phyloP scores from a whole-genome alignment of 495 filamentous ascomycete species.

The Chaetomium cochliodes region DNA sequence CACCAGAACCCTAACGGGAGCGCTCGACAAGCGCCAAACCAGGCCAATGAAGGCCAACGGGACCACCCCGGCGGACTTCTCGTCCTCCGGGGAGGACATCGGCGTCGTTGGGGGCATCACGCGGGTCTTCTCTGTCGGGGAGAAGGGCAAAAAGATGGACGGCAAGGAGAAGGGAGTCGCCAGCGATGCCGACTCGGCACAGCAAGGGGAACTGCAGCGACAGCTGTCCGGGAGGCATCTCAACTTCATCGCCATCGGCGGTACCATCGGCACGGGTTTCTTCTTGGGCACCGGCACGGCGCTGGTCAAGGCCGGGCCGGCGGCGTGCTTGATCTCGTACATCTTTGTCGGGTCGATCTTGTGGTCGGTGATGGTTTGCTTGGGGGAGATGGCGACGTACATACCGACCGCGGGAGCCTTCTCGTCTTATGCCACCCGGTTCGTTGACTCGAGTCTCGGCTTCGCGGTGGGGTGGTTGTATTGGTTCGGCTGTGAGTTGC shows the following conservation, averaged over 20 bases:
- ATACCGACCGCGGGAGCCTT: conserved; percentile 74
- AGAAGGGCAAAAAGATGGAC: conserved; percentile 11
- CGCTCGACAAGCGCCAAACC: not conserved
- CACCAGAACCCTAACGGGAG: not conserved
- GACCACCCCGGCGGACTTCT: conserved; percentile 12
- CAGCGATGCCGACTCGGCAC: conserved; percentile 23
- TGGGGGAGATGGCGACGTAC: conserved; percentile 73
- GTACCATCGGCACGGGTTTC: conserved; percentile 72
- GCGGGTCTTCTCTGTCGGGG: conserved; percentile 1
- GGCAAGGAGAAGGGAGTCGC: not conserved
- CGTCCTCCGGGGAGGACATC: conserved; percentile 15
- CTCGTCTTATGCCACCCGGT: conserved; percentile 69
- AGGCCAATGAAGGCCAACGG: conserved; percentile 8
- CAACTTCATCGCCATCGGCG: conserved; percentile 67
- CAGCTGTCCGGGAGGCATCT: conserved; percentile 48
- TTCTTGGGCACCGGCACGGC: conserved; percentile 69
- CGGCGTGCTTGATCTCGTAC: conserved; percentile 67
- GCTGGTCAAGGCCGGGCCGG: conserved; percentile 61
- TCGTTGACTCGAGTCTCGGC: conserved; percentile 70
- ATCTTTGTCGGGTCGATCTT: conserved; percentile 65
- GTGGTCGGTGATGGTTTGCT: conserved; percentile 57
- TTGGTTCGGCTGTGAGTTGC: conserved; percentile 45
- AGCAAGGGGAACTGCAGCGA: conserved; percentile 30
- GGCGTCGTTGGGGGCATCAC: not conserved
- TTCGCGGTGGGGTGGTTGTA: conserved; percentile 75